These are phyloP conservation scores for Funneliformis caledonium DNA, from an alignment of 371 early-diverging fungal genomes.

Conservation along the genomic window DNA sequence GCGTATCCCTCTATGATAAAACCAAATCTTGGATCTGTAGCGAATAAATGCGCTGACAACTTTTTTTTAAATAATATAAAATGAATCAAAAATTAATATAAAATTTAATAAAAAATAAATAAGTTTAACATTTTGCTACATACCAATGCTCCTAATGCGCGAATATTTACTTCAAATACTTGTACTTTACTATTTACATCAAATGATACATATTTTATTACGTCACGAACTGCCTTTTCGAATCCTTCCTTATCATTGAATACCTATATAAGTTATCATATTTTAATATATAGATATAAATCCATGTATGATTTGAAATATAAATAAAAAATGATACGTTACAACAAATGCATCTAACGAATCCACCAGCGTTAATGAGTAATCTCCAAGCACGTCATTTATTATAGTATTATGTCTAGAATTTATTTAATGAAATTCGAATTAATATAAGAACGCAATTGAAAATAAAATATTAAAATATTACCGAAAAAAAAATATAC, in stretches of 20 bases:
- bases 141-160: constrained; percentile 88
- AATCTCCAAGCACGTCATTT: constrained; percentile 94
- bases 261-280: constrained; percentile 47
- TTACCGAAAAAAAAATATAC: constrained; percentile 42
- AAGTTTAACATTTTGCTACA: constrained; percentile 13
- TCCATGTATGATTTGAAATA: neutral
- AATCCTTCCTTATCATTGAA: constrained; percentile 75
- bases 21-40: constrained; percentile 69
- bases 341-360: constrained; percentile 86
- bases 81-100: neutral
- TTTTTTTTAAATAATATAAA: constrained; percentile 34
- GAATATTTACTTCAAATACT: constrained; percentile 94
- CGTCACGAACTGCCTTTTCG: constrained; percentile 69
- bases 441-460: neutral
- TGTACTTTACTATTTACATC: constrained; percentile 86
- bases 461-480: neutral
- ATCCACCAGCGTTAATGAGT: constrained; percentile 89
- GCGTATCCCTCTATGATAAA: constrained; percentile 63
- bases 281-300: neutral
- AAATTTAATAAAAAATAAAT: neutral
- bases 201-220: constrained; percentile 73
- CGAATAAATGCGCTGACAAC: constrained; percentile 88
- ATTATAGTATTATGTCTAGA: constrained; percentile 62
- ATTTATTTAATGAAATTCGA: constrained; percentile 18
- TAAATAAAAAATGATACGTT: constrained; percentile 36